Evolutionary conservation across 495 filamentous ascomycete genomes (phyloP), one percentile per base, ranked within the genome.

Genomic region (Oidiodendron maius): DNA sequence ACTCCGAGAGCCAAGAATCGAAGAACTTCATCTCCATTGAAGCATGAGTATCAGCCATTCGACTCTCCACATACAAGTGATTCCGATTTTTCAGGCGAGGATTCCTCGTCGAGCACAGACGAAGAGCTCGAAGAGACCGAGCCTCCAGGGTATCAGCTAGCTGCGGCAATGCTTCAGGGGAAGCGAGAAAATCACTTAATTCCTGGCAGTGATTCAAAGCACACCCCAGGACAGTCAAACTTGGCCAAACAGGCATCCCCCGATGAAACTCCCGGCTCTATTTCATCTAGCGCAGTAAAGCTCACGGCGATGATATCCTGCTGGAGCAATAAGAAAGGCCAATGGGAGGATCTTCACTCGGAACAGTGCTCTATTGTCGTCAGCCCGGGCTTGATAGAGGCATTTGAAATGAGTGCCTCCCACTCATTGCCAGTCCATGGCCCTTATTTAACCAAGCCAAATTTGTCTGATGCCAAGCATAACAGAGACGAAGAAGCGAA

Each of bases 31-130:
- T 97, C 94, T 8, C 94, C 94, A 8, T 72, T 99, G 48, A 99
- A 99, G 66, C 93, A 96, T 58, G 90, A 99, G 68, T 99, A 96
- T 58, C 86, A 89, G 54, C 94, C 94, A 2, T 97, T 93, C 1
- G 91, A 88, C 34, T 52, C 22, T 70, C 69, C 4, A 56, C 52
- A 22, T 58, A 57, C 21, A 65, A 67, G 32, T 56, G n/a, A 64
- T 22, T 72, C 69, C 2, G 68, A 72, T 8, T 71, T 70, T 3
- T 61, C 69, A 38, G 66, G 63, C 1, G 55, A 66, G 26, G 56
- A 59, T 36, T 57, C 53, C 13, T 61, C 60, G 13, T 62, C 61
- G 1, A 62, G 69, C 26, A 73, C 70, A n/a, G 69, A 71, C 40
- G 75, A 77, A 35, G 71, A 71, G 5, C 23, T 46, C 34, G 49